Percentiles rank a stretch among this genome's conserved stretches.
Evolutionary conservation across 2,329 filamentous ascomycete genomes (phyloP).

Genomic region (Drechmeria coniospora): DNA sequence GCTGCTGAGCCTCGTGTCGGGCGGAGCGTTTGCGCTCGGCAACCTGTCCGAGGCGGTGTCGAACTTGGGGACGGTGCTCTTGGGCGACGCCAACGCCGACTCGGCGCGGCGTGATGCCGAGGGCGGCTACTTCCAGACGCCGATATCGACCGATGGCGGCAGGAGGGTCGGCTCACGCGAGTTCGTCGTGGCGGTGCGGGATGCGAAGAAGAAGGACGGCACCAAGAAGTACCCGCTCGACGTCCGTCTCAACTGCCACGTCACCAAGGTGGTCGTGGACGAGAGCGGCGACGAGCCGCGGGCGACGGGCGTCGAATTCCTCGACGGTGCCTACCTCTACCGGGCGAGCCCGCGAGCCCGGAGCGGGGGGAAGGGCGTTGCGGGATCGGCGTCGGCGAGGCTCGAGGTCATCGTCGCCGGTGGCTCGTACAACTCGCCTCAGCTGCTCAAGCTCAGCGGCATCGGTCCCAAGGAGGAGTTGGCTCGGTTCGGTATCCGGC

Average conservation of each 20-base stretch:
- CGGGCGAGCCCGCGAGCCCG: constrained; percentile 23
- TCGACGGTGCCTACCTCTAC: constrained; percentile 25
- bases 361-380: constrained; percentile 9
- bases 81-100: constrained; percentile 36
- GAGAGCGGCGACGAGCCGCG: constrained; percentile 12
- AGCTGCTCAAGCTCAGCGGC: constrained; percentile 30
- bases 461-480: constrained; percentile 26
- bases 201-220: constrained; percentile 9
- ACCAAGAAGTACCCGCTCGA: constrained; percentile 6
- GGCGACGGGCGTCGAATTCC: constrained; percentile 28
- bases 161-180: constrained; percentile 32
- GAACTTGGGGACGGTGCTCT: constrained; percentile 20
- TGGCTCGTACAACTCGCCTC: constrained; percentile 30
- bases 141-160: constrained; percentile 25
- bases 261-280: constrained; percentile 20
- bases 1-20: constrained; percentile 21
- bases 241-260: constrained; percentile 13
- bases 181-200: constrained; percentile 22
- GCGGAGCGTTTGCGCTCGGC: constrained; percentile 12
- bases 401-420: constrained; percentile 32
- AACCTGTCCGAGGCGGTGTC: constrained; percentile 13
- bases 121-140: constrained; percentile 27
- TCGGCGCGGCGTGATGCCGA: constrained; percentile 25
- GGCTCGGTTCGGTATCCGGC: constrained; percentile 26
- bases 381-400: constrained; percentile 15